Conservation (phyloP, 2,329 filamentous ascomycete genomes). For the Diaporthe sp. region DNA sequence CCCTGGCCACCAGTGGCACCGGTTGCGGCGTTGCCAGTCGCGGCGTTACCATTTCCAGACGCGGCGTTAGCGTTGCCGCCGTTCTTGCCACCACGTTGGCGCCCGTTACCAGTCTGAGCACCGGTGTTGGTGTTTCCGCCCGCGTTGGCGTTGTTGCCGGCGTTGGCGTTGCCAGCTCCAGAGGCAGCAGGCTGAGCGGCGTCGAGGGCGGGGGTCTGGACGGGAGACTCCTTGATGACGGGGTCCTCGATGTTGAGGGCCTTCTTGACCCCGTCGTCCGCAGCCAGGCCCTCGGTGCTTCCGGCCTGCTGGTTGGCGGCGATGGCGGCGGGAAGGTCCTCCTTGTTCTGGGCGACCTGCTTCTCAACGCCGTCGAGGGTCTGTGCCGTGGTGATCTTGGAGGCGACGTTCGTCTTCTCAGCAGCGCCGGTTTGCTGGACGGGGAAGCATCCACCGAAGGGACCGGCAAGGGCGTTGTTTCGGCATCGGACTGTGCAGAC, state of each 20-base stretch:
- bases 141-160: not conserved
- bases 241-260: constrained; percentile 5
- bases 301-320: constrained; percentile 61
- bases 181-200: not conserved
- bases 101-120: not conserved
- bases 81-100: constrained; percentile 1
- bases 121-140: constrained; percentile 17
- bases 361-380: constrained; percentile 59
- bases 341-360: constrained; percentile 65
- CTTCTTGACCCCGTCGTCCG: constrained; percentile 11
- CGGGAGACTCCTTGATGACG: constrained; percentile 35
- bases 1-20: constrained; percentile 4
- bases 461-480: constrained; percentile 69
- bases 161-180: constrained; percentile 11
- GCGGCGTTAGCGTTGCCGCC: not conserved
- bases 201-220: constrained; percentile 38
- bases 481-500: constrained; percentile 72
- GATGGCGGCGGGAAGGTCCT: constrained; percentile 64
- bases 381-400: constrained; percentile 61
- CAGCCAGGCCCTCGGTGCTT: constrained; percentile 44
- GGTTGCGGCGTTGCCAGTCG: not conserved
- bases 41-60: constrained; percentile 1
- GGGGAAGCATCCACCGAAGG: constrained; percentile 68
- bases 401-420: constrained; percentile 58
- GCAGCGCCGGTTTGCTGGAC: constrained; percentile 66